Percentiles rank a stretch among this genome's conserved stretches.
Conservation (phyloP, 257 asterid species). For the Fraxinus cuspidata region DNA sequence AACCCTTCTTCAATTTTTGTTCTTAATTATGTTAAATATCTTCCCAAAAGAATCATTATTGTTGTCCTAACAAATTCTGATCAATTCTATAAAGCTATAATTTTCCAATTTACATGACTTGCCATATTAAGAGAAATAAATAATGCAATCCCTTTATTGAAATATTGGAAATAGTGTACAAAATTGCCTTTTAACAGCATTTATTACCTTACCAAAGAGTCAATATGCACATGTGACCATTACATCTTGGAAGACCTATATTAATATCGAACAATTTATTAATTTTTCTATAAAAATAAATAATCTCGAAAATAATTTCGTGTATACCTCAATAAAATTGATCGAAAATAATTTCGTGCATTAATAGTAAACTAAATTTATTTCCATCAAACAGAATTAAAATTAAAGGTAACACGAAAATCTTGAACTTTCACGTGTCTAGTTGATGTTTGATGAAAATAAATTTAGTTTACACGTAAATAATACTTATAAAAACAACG, state of each 20-base stretch:
- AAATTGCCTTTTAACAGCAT: background rate
- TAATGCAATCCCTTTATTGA: background rate
- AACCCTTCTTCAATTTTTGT: background rate
- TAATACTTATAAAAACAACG: too few relatives aligned
- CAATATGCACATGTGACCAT: slow-evolving; percentile 3
- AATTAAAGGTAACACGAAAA: too few relatives aligned
- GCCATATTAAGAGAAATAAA: background rate
- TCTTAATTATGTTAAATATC: background rate
- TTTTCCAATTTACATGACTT: background rate
- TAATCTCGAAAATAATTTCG: too few relatives aligned
- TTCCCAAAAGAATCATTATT: background rate
- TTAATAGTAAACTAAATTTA: too few relatives aligned
- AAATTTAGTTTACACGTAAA: background rate
- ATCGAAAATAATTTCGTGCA: too few relatives aligned
- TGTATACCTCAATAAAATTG: too few relatives aligned
- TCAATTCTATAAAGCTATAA: background rate
- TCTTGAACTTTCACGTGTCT: background rate
- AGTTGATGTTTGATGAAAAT: background rate
- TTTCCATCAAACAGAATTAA: too few relatives aligned
- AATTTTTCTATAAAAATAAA: too few relatives aligned
- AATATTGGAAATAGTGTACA: background rate
- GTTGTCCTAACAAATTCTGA: background rate
- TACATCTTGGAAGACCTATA: background rate
- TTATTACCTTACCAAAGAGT: slow-evolving; percentile 1
- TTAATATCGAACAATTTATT: too few relatives aligned